These are phyloP conservation scores for Coemansia aciculifera DNA, from an alignment of 192 early-diverging fungal genomes.

Conservation along the genomic window DNA sequence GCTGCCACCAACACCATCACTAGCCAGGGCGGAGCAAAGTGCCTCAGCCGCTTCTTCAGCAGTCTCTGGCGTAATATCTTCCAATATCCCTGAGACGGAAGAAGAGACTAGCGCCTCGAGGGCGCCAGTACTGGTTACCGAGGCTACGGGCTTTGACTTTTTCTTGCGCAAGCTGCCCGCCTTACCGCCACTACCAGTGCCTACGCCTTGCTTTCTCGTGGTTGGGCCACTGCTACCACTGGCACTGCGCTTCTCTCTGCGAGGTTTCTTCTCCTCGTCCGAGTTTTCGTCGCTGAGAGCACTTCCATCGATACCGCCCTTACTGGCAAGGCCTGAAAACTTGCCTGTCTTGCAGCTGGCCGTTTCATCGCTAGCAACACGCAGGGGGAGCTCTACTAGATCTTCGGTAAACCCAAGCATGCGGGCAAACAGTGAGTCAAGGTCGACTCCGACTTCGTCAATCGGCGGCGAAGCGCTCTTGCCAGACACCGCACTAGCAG, in stretches of 20 bases:
- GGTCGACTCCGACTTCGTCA: slow-evolving; percentile 43
- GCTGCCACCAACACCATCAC: slow-evolving; percentile 4
- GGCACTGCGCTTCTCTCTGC: slow-evolving; percentile 12
- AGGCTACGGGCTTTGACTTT: slow-evolving; percentile 19
- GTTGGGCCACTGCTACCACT: neutral
- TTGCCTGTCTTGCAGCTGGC: neutral
- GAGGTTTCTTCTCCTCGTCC: slow-evolving; percentile 5
- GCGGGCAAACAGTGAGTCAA: slow-evolving; percentile 50
- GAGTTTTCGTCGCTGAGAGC: neutral
- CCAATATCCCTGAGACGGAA: slow-evolving; percentile 24
- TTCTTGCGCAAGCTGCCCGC: slow-evolving; percentile 24
- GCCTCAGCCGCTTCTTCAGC: slow-evolving; percentile 36
- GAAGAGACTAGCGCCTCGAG: neutral
- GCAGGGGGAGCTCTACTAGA: slow-evolving; percentile 17
- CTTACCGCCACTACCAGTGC: slow-evolving; percentile 11
- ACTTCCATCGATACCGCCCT: neutral
- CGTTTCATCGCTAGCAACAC: neutral
- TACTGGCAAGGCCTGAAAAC: neutral
- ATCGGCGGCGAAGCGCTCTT: neutral
- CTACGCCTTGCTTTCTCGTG: neutral
- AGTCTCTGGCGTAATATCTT: slow-evolving; percentile 23
- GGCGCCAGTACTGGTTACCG: neutral
- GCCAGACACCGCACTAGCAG: neutral
- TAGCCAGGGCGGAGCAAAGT: slow-evolving; percentile 27
- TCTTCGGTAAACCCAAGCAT: slow-evolving; percentile 55